Base-by-base conservation (phyloP, 2,329 filamentous ascomycete species). In the Sclerotiophoma versabilis region DNA sequence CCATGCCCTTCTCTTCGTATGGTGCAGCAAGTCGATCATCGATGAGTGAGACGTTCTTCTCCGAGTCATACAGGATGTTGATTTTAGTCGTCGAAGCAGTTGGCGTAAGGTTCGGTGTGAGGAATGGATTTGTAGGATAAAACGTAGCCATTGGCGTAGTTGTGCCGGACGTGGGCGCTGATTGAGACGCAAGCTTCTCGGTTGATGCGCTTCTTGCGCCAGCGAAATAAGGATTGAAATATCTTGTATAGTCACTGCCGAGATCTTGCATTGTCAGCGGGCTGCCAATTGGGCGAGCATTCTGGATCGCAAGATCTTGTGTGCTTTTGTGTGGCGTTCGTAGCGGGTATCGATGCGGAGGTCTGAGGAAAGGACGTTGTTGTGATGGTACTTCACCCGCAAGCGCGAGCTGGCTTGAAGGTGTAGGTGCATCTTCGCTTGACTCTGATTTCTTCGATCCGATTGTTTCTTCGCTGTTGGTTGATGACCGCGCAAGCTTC, bases 1-100 rank as follows among this genome's bases (percentile, higher is more conserved):
- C 72, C 19, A 75, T 74, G 20, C 74, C 76, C 29, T 74, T 71
- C 49, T 79, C 79, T 19, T 77, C 65, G 59, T 69, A 73, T 1
- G 80, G 79, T 8, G 76, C 77, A 15, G 70, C 74, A 11, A 83
- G 65, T 26, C 79, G 72, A 59, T 83, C 80, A 62, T 83, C 79
- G 10, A 81, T 62, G 22, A 77, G 72, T 56, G 77, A 75, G 54
- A 74, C 72, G 33, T 66, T 62, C 49, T 64, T 70, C 38, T 73
- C 69, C 0, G 59, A 38, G 27, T 73, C 65, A 32, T 54, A 57
- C 12, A 70, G 49, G 3, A 49, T 39, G 23, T 62, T 58, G 32
- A 71, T 49, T 14, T 58, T 69, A 5, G 69, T 68, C 7, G 64
- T 64, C 2, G 72, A 72, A 5, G 63, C 57, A 30, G 62, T 64